Conservation (phyloP, 2,329 filamentous ascomycete genomes). For the Alternaria atra region DNA sequence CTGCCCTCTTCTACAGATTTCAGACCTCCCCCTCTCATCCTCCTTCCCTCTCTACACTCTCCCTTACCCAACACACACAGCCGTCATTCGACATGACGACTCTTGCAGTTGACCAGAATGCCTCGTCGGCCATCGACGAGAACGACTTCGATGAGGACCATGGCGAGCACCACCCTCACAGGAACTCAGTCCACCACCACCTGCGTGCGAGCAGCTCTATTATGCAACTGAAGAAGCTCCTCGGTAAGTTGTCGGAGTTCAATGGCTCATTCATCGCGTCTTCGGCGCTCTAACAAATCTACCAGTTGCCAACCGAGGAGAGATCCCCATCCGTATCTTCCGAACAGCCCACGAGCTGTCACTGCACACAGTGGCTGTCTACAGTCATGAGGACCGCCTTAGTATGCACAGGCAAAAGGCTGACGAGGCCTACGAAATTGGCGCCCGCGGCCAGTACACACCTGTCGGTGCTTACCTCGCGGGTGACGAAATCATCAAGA, state of each 20-base stretch:
- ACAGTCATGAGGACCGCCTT: constrained; percentile 96
- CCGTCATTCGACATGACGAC: constrained; percentile 46
- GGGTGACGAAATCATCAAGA: constrained; percentile 98
- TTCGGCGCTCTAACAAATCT: constrained; percentile 33
- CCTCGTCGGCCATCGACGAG: constrained; percentile 48
- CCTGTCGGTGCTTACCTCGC: constrained; percentile 95
- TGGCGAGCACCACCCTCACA: constrained; percentile 57
- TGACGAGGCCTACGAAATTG: constrained; percentile 99
- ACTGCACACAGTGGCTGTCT: constrained; percentile 90
- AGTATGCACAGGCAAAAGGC: constrained; percentile 99
- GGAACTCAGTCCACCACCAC: constrained; percentile 82
- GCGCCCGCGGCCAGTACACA: constrained; percentile 94
- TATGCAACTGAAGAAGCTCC: constrained; percentile 98
- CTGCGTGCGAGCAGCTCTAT: constrained; percentile 97
- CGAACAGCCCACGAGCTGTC: constrained; percentile 97
- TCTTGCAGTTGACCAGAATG: constrained; percentile 47
- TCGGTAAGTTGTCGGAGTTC: constrained; percentile 67
- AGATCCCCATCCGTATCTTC: constrained; percentile 94
- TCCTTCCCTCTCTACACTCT: constrained; percentile 8
- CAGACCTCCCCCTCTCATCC: constrained; percentile 12
- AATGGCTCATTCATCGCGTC: constrained; percentile 33
- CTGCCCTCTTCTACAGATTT: constrained; percentile 18
- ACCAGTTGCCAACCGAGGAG: constrained; percentile 94
- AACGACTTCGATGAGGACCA: constrained; percentile 59
- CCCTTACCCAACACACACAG: constrained; percentile 20